These are phyloP conservation scores for Ceratobasidium sp. DNA, from an alignment of 1,284 basidiomycete genomes.

Conservation along the genomic window DNA sequence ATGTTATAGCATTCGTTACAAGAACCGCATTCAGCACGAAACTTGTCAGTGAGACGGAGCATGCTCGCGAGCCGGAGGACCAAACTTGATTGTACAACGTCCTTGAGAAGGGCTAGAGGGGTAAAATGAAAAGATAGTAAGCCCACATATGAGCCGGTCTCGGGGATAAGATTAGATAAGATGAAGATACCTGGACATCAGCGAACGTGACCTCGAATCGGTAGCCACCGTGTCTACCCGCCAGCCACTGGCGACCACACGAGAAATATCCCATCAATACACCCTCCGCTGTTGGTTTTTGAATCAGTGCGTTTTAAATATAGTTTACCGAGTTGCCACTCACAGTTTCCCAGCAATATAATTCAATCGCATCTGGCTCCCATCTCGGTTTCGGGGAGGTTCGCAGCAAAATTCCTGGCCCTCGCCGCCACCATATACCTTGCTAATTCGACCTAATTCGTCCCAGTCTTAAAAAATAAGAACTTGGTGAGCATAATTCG, in stretches of 20 bases:
- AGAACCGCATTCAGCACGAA: no score
- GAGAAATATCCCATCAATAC: slow-evolving; percentile 16
- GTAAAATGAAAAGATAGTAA: no score
- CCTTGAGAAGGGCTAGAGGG: no score
- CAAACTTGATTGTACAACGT: no score
- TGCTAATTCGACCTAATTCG: not conserved
- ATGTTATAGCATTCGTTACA: no score
- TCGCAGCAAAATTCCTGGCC: not conserved
- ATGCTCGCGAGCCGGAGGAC: no score
- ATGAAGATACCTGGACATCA: no score
- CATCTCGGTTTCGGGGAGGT: not conserved
- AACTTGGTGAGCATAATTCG: not conserved
- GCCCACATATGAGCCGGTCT: no score
- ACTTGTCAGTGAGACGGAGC: no score
- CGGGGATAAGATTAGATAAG: no score
- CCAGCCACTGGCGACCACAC: slow-evolving; percentile 20
- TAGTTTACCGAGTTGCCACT: not conserved
- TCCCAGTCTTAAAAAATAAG: not conserved
- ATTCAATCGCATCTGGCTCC: not conserved
- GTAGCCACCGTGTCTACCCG: no score
- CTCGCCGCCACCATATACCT: not conserved
- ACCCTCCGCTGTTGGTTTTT: not conserved
- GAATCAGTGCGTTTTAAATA: not conserved
- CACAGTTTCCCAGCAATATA: slow-evolving; percentile 7
- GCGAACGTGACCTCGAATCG: no score